Base-by-base conservation (phyloP, 768 basidiomycete species). In the Lanmaoa pseudosensibilis region DNA sequence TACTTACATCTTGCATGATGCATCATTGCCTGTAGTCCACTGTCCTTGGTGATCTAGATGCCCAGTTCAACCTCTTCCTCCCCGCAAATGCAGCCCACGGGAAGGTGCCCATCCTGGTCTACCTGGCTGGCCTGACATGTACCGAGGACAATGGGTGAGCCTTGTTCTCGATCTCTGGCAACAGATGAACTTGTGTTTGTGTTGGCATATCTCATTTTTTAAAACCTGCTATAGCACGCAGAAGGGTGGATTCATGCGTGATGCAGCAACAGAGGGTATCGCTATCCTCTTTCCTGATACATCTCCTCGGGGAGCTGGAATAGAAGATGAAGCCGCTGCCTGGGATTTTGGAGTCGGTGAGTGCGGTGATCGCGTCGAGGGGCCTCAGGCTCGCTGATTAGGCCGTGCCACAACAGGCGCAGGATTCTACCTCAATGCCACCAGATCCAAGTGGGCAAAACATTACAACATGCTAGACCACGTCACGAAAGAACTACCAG, bases 391-490 rank as follows among this genome's bases (percentile, higher is more conserved):
- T 21, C 10, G 27, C 50, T 68, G 44, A 66, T 13, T 2, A 7
- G 40, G 11, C 27, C 34, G 4, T 30, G n/a, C 7, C 23, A 19
- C 36, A 34, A 61, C 56, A 79, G 84, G 80, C 44, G 97, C 97
- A 44, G 96, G 97, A 36, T 99, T 98, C 77, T 98, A 99, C 73
- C 71, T 99, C 62, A 86, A 97, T 68, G 96, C 96, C 4, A 97
- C 93, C 2, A 80, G 84, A 56, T 78, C 83, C 7, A 83, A 83
- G 66, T 92, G 82, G 68, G 72, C 85, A 25, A 83, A 81, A 64
- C 77, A 91, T 70, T 95, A 95, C 70, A 90, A 89, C 71, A 98
- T 98, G 95, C 83, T 88, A 54, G 87, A 86, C 15, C 86, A 92
- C 66, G 77, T 98, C 61, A 87, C 88, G 12, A 67, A 83, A 43